Percentiles rank a stretch among this genome's conserved stretches.
Conservation (phyloP, 208 protist genomes). For the Acanthamoeba pearcei region DNA sequence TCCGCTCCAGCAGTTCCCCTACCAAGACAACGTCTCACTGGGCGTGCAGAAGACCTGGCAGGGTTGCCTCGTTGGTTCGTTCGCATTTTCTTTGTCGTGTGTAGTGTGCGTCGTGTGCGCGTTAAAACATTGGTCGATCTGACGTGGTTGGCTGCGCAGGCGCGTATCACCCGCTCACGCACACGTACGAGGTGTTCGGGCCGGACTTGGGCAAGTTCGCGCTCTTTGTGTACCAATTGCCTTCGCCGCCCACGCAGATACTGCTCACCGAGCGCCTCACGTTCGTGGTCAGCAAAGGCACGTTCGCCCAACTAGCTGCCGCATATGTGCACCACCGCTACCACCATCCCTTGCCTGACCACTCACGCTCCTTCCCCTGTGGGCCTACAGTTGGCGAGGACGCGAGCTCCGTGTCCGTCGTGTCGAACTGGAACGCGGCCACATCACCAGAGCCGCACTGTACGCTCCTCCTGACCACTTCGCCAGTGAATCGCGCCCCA, state of each 20-base stretch:
- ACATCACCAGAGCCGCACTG: conserved; percentile 29
- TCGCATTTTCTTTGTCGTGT: neutral
- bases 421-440: conserved; percentile 53
- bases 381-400: neutral
- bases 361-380: neutral
- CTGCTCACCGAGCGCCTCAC: conserved; percentile 24
- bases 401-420: neutral
- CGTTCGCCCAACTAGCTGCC: no score
- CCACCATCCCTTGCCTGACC: no score
- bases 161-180: conserved; percentile 26
- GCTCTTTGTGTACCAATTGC: conserved; percentile 49
- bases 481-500: no score
- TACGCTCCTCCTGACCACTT: neutral
- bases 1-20: neutral
- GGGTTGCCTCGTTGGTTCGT: conserved; percentile 12
- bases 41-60: conserved; percentile 19
- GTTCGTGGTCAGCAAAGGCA: conserved; percentile 28
- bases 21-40: conserved; percentile 13
- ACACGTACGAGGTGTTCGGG: conserved; percentile 54
- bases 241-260: conserved; percentile 29
- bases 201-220: conserved; percentile 59
- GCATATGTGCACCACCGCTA: no score
- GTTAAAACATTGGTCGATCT: no score
- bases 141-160: neutral
- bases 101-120: neutral